A percentile compares a stretch with the other conserved stretches of the same genome.
Conservation (phyloP, 2,329 filamentous ascomycete genomes). For the Pyrenophora teres region DNA sequence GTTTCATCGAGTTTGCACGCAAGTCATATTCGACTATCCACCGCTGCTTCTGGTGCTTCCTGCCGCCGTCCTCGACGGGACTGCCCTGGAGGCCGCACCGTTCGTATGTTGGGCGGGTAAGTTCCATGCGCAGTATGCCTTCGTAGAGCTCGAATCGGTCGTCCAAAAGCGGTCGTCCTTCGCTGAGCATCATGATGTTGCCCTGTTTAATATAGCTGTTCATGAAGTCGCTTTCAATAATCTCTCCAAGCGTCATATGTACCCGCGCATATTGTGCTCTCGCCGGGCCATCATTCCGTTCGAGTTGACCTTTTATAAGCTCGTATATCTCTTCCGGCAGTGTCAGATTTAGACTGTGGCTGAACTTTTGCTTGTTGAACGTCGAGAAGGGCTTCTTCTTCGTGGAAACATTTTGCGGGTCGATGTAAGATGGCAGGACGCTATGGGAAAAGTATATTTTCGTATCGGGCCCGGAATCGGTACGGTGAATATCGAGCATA, state of each 20-base stretch:
- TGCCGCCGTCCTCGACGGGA: slow-evolving; percentile 61
- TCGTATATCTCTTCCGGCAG: slow-evolving; percentile 68
- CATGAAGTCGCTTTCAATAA: slow-evolving; percentile 78
- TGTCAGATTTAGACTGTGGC: slow-evolving; percentile 75
- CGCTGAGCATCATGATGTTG: slow-evolving; percentile 80
- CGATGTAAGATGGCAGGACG: slow-evolving; percentile 67
- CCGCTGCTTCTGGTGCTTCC: slow-evolving; percentile 69
- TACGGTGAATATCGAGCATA: slow-evolving; percentile 45
- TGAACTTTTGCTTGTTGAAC: slow-evolving; percentile 67
- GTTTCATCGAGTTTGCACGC: slow-evolving; percentile 73
- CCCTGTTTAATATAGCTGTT: slow-evolving; percentile 83
- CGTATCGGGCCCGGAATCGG: slow-evolving; percentile 47
- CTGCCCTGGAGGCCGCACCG: slow-evolving; percentile 78
- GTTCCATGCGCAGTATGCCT: slow-evolving; percentile 73
- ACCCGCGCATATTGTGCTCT: slow-evolving; percentile 66
- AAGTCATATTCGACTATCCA: slow-evolving; percentile 84
- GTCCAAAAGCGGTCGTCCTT: slow-evolving; percentile 71
- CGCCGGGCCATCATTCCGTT: slow-evolving; percentile 40
- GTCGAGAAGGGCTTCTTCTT: slow-evolving; percentile 78
- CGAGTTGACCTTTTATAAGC: slow-evolving; percentile 59
- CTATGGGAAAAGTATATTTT: slow-evolving; percentile 79
- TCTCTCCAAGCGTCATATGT: slow-evolving; percentile 70
- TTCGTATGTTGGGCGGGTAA: slow-evolving; percentile 83
- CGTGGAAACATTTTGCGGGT: slow-evolving; percentile 59
- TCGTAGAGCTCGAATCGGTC: slow-evolving; percentile 73